Base-by-base conservation (phyloP, 306 rosid genomes). In the Cajanus cajan region DNA sequence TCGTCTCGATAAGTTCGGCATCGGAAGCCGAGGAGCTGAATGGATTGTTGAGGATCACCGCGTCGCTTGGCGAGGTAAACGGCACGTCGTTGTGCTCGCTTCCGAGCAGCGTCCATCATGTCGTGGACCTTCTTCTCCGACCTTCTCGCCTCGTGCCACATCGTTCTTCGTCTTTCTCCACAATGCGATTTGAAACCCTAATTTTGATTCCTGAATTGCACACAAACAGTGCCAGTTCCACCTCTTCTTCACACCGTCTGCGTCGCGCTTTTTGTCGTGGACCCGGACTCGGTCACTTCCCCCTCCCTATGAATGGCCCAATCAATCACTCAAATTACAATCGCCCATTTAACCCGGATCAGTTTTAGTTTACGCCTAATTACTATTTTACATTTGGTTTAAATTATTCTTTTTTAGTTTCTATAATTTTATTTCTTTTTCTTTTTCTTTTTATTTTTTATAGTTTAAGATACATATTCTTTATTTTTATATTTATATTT, bases 31-130 rank as follows among this genome's bases (percentile, higher is more conserved):
- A 80, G 37, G 77, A 88, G 86, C 82, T 91, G 98, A 74, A 95
- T 92, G 18, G 97, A 88, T 82, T 93, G 97, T 67, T 90, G 98
- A 50, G 99, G 98, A 89, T 95, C 98, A 44, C 99, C 99, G 18
- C 99, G 97, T 48, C 99, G 86, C 75, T 90, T 95, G 44, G 99
- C 98, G 7, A 95, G 88, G 77, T 89, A 95, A 28, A 95, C 87
- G 48, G 98, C 98, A 31, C 98, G 91, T 31, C 98, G 72, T 61
- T 95, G 98, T 21, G 98, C 98, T 83, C 98, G 90, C 78, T 92
- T 92, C 10, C 98, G 95, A 79, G 98, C 98, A 0, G 97, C 97
- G 92, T 95, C 98, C 98, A 95, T 95, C 97, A 95, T 86, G 85
- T 92, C 98, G 73, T 95, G 98, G 55, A 95, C 98, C 86, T 92